A percentile compares a stretch with the other conserved stretches of the same genome.
Conservation (phyloP, 2,329 filamentous ascomycete genomes). For the Claviceps arundinis region DNA sequence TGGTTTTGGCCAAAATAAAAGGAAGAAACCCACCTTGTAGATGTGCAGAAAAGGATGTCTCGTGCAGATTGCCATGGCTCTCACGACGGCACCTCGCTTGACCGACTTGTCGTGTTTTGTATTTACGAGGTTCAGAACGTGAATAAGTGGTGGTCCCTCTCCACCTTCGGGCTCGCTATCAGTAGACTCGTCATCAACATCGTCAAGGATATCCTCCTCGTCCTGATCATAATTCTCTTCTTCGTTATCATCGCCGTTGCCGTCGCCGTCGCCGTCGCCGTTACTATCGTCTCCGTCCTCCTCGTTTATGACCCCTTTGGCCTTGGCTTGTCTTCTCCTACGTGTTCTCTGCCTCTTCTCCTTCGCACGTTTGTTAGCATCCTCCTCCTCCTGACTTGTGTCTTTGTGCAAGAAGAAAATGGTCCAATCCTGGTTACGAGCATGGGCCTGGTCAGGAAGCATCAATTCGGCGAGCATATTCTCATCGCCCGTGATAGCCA, state of each 20-base stretch:
- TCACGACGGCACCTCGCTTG: slow-evolving; percentile 87
- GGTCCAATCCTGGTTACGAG: slow-evolving; percentile 94
- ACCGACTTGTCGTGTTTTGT: slow-evolving; percentile 92
- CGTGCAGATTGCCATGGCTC: slow-evolving; percentile 98
- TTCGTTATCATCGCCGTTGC: slow-evolving; percentile 7
- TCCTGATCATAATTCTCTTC: slow-evolving; percentile 33
- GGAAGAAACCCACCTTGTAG: slow-evolving; percentile 58
- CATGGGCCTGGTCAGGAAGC: slow-evolving; percentile 92
- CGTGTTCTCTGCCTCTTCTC: slow-evolving; percentile 38
- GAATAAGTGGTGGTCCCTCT: slow-evolving; percentile 85
- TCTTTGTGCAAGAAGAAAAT: slow-evolving; percentile 99
- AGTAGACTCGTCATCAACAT: slow-evolving; percentile 38
- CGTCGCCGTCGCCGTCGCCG: neutral
- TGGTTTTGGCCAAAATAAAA: neutral
- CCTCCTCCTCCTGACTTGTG: slow-evolving; percentile 69
- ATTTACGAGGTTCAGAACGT: slow-evolving; percentile 94
- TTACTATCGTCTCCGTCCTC: slow-evolving; percentile 11
- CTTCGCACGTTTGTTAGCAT: slow-evolving; percentile 50
- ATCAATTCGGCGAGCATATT: slow-evolving; percentile 97
- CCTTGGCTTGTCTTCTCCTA: slow-evolving; percentile 37
- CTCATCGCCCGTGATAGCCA: slow-evolving; percentile 90
- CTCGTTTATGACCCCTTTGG: slow-evolving; percentile 33
- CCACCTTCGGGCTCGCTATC: slow-evolving; percentile 54
- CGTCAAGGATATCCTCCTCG: slow-evolving; percentile 35
- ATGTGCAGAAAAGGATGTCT: slow-evolving; percentile 96